A percentile compares a stretch with the other conserved stretches of the same genome.
Conservation (phyloP, 2,329 filamentous ascomycete genomes). For the Pseudocercospora vitis region DNA sequence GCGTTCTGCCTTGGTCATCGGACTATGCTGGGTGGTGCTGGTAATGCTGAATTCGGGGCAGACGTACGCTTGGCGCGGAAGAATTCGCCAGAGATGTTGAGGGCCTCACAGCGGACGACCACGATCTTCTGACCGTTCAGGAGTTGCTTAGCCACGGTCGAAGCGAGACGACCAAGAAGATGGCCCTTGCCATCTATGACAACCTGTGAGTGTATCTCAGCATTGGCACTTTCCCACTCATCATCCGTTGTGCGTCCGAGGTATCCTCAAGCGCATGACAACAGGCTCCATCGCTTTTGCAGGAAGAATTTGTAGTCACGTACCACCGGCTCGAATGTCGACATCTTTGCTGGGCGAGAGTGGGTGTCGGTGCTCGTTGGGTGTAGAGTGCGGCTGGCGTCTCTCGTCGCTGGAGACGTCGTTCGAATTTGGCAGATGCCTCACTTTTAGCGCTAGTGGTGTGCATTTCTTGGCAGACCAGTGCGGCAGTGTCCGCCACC, state of each 20-base stretch:
- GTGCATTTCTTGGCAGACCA: not conserved
- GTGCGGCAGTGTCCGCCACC: not conserved
- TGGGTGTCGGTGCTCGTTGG: constrained; percentile 11
- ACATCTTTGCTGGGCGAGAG: constrained; percentile 53
- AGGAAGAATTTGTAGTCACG: constrained; percentile 44
- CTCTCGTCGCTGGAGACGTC: not conserved
- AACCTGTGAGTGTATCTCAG: constrained; percentile 59
- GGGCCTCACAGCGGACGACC: constrained; percentile 94
- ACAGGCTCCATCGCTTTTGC: constrained; percentile 6
- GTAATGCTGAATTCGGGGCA: constrained; percentile 20
- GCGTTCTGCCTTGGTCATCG: not conserved
- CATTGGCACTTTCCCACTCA: constrained; percentile 2
- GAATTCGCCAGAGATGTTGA: constrained; percentile 99
- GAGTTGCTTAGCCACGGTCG: constrained; percentile 98
- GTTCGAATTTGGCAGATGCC: constrained; percentile 3
- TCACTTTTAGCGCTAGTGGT: not conserved
- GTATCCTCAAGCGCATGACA: constrained; percentile 7
- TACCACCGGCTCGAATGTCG: constrained; percentile 67
- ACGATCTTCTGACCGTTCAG: constrained; percentile 99
- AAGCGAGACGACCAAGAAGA: constrained; percentile 97
- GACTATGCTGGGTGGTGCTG: not conserved
- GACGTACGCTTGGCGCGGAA: constrained; percentile 99
- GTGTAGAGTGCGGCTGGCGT: constrained; percentile 12
- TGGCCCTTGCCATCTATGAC: constrained; percentile 99
- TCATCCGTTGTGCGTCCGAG: not conserved